A percentile compares a stretch with the other conserved stretches of the same genome.
These are phyloP conservation scores for Fusarium bulbicola DNA, from an alignment of 2,329 filamentous ascomycete species.

Conservation along the genomic window DNA sequence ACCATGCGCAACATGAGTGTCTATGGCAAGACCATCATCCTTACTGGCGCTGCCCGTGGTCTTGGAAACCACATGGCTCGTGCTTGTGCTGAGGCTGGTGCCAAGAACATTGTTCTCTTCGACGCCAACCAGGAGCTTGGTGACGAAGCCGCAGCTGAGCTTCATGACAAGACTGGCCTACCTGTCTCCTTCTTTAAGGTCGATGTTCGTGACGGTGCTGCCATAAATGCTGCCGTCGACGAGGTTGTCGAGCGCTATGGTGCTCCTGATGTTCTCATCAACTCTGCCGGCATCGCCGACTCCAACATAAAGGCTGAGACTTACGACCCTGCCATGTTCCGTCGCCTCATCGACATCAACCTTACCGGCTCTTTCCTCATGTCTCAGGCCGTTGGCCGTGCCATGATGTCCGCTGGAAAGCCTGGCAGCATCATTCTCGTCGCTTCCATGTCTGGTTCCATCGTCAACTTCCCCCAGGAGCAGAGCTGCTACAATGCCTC, in stretches of 20 bases:
- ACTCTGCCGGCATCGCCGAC: constrained; percentile 82
- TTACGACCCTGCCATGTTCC: constrained; percentile 80
- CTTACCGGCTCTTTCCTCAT: constrained; percentile 81
- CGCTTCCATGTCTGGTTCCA: constrained; percentile 82
- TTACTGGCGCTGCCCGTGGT: constrained; percentile 80
- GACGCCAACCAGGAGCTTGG: constrained; percentile 81
- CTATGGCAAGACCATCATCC: constrained; percentile 74
- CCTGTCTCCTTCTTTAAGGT: constrained; percentile 82
- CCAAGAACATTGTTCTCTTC: constrained; percentile 77
- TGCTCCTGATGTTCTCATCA: constrained; percentile 78
- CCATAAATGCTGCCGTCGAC: constrained; percentile 75
- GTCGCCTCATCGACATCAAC: constrained; percentile 83
- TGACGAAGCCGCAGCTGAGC: constrained; percentile 73
- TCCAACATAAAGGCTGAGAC: constrained; percentile 85
- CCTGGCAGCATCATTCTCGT: constrained; percentile 79
- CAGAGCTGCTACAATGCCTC: constrained; percentile 86
- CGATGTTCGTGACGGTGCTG: constrained; percentile 76
- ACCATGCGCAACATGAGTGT: constrained; percentile 76
- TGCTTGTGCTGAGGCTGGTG: constrained; percentile 79
- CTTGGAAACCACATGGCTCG: constrained; percentile 83
- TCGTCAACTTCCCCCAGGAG: constrained; percentile 88
- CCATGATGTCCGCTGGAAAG: constrained; percentile 77
- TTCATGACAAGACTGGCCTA: constrained; percentile 76
- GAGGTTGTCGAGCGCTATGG: constrained; percentile 73
- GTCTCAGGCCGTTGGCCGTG: constrained; percentile 74